phyloP scores from a whole-genome alignment of 2,329 filamentous ascomycete species.

The Ophiostoma ips region DNA sequence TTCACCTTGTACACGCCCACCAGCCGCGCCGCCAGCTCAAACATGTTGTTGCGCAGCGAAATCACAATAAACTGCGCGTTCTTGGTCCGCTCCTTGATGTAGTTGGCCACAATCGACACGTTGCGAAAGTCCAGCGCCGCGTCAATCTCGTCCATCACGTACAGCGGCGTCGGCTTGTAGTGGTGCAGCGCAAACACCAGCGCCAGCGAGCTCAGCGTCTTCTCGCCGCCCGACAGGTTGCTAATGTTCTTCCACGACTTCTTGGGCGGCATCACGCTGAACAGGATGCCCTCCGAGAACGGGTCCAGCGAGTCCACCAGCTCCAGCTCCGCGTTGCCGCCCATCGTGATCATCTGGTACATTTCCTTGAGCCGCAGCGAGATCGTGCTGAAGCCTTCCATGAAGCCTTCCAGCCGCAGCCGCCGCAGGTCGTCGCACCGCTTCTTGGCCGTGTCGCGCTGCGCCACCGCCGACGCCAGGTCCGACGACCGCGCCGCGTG shows the following conservation, averaged over 20 bases:
- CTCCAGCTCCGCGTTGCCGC: constrained; percentile 93
- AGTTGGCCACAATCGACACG: constrained; percentile 94
- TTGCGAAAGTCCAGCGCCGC: constrained; percentile 96
- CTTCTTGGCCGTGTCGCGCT: constrained; percentile 79
- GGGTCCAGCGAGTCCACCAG: constrained; percentile 92
- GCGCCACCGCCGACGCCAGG: constrained; percentile 59
- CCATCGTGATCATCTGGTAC: constrained; percentile 99
- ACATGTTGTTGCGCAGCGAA: constrained; percentile 97
- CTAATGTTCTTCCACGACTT: constrained; percentile 99
- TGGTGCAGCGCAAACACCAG: constrained; percentile 97
- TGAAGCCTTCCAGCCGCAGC: constrained; percentile 86
- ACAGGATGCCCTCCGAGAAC: constrained; percentile 91
- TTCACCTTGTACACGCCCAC: constrained; percentile 99
- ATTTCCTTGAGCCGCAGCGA: constrained; percentile 94
- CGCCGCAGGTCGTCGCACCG: constrained; percentile 85
- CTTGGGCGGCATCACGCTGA: constrained; percentile 98
- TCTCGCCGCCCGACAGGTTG: constrained; percentile 91
- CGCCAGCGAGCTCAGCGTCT: constrained; percentile 84
- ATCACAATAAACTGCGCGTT: constrained; percentile 99
- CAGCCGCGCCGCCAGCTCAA: constrained; percentile 87
- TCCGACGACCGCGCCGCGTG: constrained; percentile 50
- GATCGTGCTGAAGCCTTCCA: constrained; percentile 92
- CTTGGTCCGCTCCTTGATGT: constrained; percentile 98
- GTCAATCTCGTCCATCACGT: constrained; percentile 99
- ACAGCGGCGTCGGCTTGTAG: constrained; percentile 92